These are phyloP conservation scores for Salix arbutifolia DNA, from an alignment of 345 rosid species.

Conservation along the genomic window DNA sequence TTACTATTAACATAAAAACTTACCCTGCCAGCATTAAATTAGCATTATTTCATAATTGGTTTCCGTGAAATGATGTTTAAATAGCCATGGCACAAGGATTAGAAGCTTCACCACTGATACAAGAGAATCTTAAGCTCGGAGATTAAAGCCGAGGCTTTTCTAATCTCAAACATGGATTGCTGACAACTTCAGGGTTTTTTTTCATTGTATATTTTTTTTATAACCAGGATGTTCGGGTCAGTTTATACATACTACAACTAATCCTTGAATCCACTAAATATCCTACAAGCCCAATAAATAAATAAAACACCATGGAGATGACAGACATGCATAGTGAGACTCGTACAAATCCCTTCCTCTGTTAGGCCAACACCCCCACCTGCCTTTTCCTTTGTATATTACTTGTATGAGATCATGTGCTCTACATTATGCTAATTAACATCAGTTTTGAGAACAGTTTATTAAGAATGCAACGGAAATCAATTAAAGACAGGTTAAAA, in stretches of 20 bases:
- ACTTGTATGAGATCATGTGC: background rate
- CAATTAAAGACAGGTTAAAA: background rate
- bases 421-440: too few relatives aligned
- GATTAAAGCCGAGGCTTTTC: conserved; percentile 9
- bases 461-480: background rate
- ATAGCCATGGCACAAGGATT: conserved; percentile 28
- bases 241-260: too few relatives aligned
- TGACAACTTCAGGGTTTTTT: background rate
- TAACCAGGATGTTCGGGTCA: too few relatives aligned
- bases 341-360: too few relatives aligned
- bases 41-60: background rate
- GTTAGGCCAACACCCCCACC: too few relatives aligned
- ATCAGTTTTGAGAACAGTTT: background rate
- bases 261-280: too few relatives aligned
- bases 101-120: conserved; percentile 39
- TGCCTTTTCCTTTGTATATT: background rate
- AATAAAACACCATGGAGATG: fast-evolving
- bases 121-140: conserved; percentile 19
- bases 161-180: conserved; percentile 4
- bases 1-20: background rate
- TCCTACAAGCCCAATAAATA: fast-evolving
- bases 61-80: background rate
- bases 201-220: too few relatives aligned
- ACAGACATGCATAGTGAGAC: too few relatives aligned
- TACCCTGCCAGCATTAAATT: conserved; percentile 3